Base-by-base conservation (phyloP, 2,329 filamentous ascomycete genomes). In the Thielaviopsis musarum region DNA sequence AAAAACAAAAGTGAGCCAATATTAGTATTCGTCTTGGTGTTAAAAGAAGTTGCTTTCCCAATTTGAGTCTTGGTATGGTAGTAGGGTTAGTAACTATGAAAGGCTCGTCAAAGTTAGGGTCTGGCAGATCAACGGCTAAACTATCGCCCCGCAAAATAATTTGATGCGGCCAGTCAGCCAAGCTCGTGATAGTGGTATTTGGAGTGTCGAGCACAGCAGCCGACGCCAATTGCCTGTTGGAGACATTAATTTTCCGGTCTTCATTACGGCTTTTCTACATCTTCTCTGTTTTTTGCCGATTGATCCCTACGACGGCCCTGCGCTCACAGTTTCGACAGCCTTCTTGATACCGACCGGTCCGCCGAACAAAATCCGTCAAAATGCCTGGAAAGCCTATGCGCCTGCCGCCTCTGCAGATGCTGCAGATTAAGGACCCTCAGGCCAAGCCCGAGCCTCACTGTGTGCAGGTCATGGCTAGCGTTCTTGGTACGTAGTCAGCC, bases 361-460 rank as follows among this genome's bases (percentile, higher is more conserved):
- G 41, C 41, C 30, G 19, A 56, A 57, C n/a, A 51, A n/a, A 41
- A 13, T 57, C 55, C n/a, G 15, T 19, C 67, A 68, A 54, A 62
- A 79, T 79, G 75, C 68, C 74, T 65, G 68, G 69, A 63, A 79
- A 75, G 64, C 74, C 78, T 28, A 79, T 81, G 54, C 78, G 78
- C 53, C 74, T 85, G 1, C 78, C 80, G 61, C 80, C 81, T 1
- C 70, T 83, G 62, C 75, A 76, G 67, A 67, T 67, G 41, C 73
- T 82, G 58, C 78, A 78, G 62, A 77, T 82, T 62, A 74, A 75
- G 66, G 71, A 77, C 62, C 75, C 78, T 21, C 79, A 78, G 69
- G 72, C 72, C 61, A 66, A 71, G 64, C 68, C 71, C 57, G 70
- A 75, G 62, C 78, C 78, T 64, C 77, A 78, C 5, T 83, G 80